Conservation (phyloP, 1,284 basidiomycete species). For the Porodaedalea pini region DNA sequence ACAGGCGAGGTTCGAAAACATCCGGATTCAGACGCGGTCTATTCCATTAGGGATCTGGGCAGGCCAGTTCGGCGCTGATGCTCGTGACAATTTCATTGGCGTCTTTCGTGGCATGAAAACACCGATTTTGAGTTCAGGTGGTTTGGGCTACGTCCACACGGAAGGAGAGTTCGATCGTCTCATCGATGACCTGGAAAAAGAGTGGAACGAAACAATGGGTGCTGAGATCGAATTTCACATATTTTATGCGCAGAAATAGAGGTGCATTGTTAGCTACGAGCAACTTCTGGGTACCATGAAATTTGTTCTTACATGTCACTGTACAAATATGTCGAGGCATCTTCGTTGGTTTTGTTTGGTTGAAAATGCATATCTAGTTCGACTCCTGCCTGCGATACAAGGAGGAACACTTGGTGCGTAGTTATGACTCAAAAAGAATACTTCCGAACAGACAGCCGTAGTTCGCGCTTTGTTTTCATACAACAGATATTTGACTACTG, state of each 20-base stretch:
- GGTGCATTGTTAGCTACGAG: too few species aligned
- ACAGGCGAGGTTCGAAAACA: slow-evolving; percentile 25
- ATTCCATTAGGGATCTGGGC: slow-evolving; percentile 24
- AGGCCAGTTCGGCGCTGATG: slow-evolving; percentile 20
- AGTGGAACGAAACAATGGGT: slow-evolving; percentile 5
- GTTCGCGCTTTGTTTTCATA: too few species aligned
- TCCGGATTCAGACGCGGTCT: slow-evolving; percentile 19
- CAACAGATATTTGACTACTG: too few species aligned
- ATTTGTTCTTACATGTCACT: too few species aligned
- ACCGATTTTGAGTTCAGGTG: background rate
- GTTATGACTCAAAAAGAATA: too few species aligned
- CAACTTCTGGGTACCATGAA: too few species aligned
- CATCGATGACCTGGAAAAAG: background rate
- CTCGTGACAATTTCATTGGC: slow-evolving; percentile 22
- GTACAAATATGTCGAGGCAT: too few species aligned
- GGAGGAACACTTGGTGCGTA: too few species aligned
- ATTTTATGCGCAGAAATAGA: slow-evolving; percentile 5
- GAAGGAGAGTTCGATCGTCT: slow-evolving; percentile 4
- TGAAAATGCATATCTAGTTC: too few species aligned
- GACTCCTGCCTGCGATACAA: too few species aligned
- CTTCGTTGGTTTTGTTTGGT: too few species aligned
- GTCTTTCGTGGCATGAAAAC: slow-evolving; percentile 17
- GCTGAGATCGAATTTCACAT: background rate
- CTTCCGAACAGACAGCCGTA: too few species aligned
- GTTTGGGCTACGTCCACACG: slow-evolving; percentile 1